Evolutionary conservation across 2,329 filamentous ascomycete genomes (phyloP), one percentile per base, ranked within the genome.

Genomic region (Botrytis cinerea): DNA sequence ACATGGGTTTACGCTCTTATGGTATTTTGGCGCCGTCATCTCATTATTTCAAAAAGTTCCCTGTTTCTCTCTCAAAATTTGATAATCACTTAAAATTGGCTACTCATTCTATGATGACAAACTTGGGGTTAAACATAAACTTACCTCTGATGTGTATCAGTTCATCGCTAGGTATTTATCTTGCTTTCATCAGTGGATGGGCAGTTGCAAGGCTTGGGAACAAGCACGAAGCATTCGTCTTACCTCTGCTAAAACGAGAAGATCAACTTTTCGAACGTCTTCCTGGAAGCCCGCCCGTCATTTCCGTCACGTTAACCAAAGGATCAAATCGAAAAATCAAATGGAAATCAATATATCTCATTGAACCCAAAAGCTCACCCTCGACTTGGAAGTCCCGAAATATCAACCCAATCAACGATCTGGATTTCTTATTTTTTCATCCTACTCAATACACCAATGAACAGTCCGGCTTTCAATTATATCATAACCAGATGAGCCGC

Each of bases 51-150:
- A 25, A 16, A 32, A 46, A 32, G 2, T 64, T 46, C 10, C 62
- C 40, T 25, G 12, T 6, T 32, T 32, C n/a, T 22, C 28, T 64
- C 18, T 28, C 43, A 28, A 12, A 16, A 62, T 62, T n/a, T 18
- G 12, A n/a, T 7, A n/a, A n/a, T n/a, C 35, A 43, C 22, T 46
- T 64, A 8, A 20, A 46, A 16, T 43, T 43, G 20, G 45, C 62
- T 10, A 64, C 40, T 20, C 62, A 64, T 28, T 64, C 62, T n/a
- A 64, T 46, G n/a, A 64, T 64, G 43, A 64, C 62, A 5, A 64
- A 64, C 14, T 32, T 64, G 62, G 62, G 62, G 9, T 64, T 64
- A 5, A 28, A 46, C 22, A 32, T 64, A 32, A 64, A 20, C 40
- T 32, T 46, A 9, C 62, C 62, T 43, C 40, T 64, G 9, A 32